Conservation (phyloP, 768 basidiomycete genomes). For the Lepiota venenata region DNA sequence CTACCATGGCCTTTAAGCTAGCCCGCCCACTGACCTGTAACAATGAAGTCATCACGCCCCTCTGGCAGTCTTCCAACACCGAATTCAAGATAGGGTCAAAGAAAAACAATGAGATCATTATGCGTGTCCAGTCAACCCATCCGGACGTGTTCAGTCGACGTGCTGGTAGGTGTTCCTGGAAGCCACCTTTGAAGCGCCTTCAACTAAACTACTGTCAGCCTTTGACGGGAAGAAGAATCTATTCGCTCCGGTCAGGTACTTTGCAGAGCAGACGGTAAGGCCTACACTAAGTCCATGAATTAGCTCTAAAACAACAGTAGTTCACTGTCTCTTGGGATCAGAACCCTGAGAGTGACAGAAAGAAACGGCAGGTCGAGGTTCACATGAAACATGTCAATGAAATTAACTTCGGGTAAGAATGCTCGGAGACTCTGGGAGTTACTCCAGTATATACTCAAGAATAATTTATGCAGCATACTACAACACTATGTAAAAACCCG, state of each 20-base stretch:
- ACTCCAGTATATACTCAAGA: background rate
- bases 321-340: background rate
- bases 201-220: conserved; percentile 16
- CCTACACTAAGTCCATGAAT: background rate
- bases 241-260: conserved; percentile 22
- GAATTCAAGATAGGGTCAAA: conserved; percentile 20
- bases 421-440: background rate
- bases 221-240: conserved; percentile 33
- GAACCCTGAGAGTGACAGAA: background rate
- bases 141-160: conserved; percentile 22
- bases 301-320: background rate
- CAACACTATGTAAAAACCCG: conserved; percentile 6
- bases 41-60: conserved; percentile 18
- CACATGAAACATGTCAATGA: conserved; percentile 22
- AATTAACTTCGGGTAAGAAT: conserved; percentile 20
- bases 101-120: conserved; percentile 27
- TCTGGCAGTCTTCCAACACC: conserved; percentile 16
- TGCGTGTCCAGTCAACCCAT: conserved; percentile 23
- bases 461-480: background rate
- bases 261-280: conserved; percentile 4
- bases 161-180: conserved; percentile 19
- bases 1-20: background rate
- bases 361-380: conserved; percentile 10
- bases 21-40: background rate
- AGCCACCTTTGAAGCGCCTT: background rate